Base-by-base conservation (phyloP, 139 green algal genomes). In the Chlorella sp. region DNA sequence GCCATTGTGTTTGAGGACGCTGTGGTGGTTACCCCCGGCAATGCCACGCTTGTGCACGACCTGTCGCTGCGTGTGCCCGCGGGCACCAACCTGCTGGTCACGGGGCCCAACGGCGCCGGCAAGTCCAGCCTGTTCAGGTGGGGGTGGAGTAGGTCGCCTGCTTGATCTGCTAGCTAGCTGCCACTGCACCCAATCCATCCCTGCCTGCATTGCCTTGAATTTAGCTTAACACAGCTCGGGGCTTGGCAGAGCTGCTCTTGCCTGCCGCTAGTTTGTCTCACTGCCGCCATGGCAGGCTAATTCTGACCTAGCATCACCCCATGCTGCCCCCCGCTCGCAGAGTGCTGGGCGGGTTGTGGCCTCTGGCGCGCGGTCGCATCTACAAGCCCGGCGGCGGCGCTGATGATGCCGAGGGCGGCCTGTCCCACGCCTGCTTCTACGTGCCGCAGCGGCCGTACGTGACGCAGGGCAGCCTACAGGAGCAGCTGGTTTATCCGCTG, bases 81-180 rank as follows among this genome's bases (percentile, higher is more conserved):
- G 6, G 93, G 93, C 51, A 93, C 89, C 73, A 96, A 96, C 88
- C 89, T 96, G 78, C 91, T 96, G 60, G 94, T 96, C 57, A 96
- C 93, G 4, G 93, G 91, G 13, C 92, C 92, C 60, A 94, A 94
- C 83, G 92, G 91, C 51, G 87, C 88, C 51, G 90, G 91, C 73
- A 95, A 95, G 76, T 87, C 56, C 55, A 89, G 74, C 76, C 87
- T 95, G 73, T 95, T 95, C 84, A 71, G 80, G 80, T 85, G 80
- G 39, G 60, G 44, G 44, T 60, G 51, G 51, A 15, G 51, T 15
- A 21, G 51, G 15, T 11, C 11, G 44, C 11, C 7, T 7, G 7
- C 44, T 11, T 55, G 7, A 55, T 7, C 44, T n/a, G n/a, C n/a
- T n/a, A n/a, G n/a, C n/a, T n/a, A 51, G 44, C 44, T 51, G 44